Evolutionary conservation across 805 yeast genomes (phyloP).

Genomic region (Saccharomycopsis babjevae): DNA sequence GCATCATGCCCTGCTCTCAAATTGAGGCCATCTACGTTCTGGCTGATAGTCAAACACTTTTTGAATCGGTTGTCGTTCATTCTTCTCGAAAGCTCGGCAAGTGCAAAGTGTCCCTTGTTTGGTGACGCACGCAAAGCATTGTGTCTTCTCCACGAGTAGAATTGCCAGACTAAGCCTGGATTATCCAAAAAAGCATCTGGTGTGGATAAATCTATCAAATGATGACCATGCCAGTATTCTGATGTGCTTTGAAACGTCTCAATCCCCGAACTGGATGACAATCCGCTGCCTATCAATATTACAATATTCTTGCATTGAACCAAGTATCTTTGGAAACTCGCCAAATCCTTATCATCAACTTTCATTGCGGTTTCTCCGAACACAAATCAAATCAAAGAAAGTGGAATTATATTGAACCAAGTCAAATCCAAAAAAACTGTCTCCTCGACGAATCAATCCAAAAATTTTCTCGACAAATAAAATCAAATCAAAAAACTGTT

Average conservation of each 20-base stretch:
- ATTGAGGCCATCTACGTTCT: constrained; percentile 73
- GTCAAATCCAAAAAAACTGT: neutral
- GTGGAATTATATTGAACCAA: neutral
- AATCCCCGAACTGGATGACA: constrained; percentile 68
- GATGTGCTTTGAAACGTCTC: constrained; percentile 64
- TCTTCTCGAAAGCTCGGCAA: constrained; percentile 49
- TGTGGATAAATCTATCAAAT: constrained; percentile 77
- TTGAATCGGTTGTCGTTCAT: constrained; percentile 18
- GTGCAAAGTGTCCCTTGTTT: constrained; percentile 61
- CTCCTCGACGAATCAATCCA: no score
- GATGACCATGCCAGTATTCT: constrained; percentile 70
- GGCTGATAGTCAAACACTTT: constrained; percentile 59
- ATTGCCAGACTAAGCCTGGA: constrained; percentile 88
- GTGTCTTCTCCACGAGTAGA: constrained; percentile 60
- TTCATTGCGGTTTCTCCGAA: neutral
- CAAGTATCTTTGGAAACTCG: constrained; percentile 40
- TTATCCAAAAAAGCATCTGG: constrained; percentile 81
- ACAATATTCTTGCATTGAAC: constrained; percentile 38
- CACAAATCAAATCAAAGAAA: neutral
- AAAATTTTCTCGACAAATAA: no score
- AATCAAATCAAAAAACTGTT: no score
- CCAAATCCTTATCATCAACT: constrained; percentile 4
- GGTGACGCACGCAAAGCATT: constrained; percentile 61
- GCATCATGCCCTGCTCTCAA: constrained; percentile 53
- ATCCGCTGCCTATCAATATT: constrained; percentile 75